These are phyloP conservation scores for Pseudohyphozyma bogoriensis DNA, from an alignment of 768 basidiomycete genomes.

Conservation along the genomic window DNA sequence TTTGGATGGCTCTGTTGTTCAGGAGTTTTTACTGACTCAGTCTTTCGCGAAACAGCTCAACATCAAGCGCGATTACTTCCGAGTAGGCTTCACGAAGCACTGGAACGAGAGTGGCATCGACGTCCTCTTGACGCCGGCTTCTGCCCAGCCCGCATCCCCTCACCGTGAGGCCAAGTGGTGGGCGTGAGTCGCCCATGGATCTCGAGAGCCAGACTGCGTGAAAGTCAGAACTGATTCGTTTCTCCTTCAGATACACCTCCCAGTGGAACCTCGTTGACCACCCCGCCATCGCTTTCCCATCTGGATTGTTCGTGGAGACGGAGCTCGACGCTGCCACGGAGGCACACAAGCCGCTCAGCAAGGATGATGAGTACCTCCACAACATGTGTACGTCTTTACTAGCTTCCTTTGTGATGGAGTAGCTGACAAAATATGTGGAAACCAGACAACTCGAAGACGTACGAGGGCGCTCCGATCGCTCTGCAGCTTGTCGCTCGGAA, in stretches of 20 bases:
- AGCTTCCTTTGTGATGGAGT: not conserved
- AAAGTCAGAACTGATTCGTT: not conserved
- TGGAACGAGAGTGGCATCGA: slow-evolving; percentile 1
- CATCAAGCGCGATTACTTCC: not conserved
- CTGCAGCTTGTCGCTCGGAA: not conserved
- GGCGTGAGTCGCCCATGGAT: not conserved
- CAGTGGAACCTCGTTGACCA: not conserved
- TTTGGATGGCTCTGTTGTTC: not conserved
- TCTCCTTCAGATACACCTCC: not conserved
- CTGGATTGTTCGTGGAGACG: not conserved
- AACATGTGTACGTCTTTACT: not conserved
- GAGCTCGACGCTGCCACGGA: not conserved
- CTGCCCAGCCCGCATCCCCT: not conserved
- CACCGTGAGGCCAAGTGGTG: slow-evolving; percentile 2
- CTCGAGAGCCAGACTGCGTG: not conserved
- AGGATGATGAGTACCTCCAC: not conserved
- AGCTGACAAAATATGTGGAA: not conserved
- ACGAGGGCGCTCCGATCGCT: not conserved
- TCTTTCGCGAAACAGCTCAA: not conserved
- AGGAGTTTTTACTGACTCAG: not conserved
- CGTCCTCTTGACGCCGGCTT: slow-evolving; percentile 6
- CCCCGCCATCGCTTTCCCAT: not conserved
- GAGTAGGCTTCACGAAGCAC: not conserved
- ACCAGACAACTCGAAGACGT: not conserved
- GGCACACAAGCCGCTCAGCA: not conserved